Evolutionary conservation across 2,329 filamentous ascomycete genomes (phyloP), one percentile per base, ranked within the genome.

Genomic region (Exophiala oligosperma): DNA sequence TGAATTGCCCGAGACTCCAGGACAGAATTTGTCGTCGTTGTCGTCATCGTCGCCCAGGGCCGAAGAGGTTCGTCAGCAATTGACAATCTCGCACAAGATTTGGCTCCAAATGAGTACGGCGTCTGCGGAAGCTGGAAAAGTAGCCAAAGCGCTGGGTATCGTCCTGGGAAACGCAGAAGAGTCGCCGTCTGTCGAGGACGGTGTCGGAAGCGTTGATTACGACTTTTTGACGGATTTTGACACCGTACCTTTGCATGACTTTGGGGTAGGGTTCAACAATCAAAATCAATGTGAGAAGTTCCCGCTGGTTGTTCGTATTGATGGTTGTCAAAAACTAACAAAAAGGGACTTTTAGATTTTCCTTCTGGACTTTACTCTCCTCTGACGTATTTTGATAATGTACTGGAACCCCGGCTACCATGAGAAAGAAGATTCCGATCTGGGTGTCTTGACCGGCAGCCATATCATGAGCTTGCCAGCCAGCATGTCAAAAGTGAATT

Each of bases 61-160:
- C 61, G 63, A 66, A 66, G 63, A 67, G 56, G 62, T 66, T 64
- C 66, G 66, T 64, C 59, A 67, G 65, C 57, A 46, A 63, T 60
- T 67, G 54, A 67, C 63, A 41, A 62, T 62, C 57, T 66, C 65
- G 56, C 62, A 66, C 61, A 65, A 66, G 52, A 68, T 68, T 66
- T 68, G 66, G 66, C 66, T 66, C 60, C 63, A 67, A 62, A 64
- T 64, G 61, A 68, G 66, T 62, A 63, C 60, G 44, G 52, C 64
- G 62, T 68, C 66, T 62, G 59, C 54, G 50, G 64, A 68, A 65
- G 66, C 66, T 59, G 60, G 61, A 59, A 68, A 68, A 65, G 66
- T 67, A 62, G 66, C 66, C 54, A 68, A 68, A 66, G 66, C 66
- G 64, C 60, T 68, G 53, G 66, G 64, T 57, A 66, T 68, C 60